These are phyloP conservation scores for Backusella luteola DNA, from an alignment of 192 early-diverging fungal genomes.

Conservation along the genomic window DNA sequence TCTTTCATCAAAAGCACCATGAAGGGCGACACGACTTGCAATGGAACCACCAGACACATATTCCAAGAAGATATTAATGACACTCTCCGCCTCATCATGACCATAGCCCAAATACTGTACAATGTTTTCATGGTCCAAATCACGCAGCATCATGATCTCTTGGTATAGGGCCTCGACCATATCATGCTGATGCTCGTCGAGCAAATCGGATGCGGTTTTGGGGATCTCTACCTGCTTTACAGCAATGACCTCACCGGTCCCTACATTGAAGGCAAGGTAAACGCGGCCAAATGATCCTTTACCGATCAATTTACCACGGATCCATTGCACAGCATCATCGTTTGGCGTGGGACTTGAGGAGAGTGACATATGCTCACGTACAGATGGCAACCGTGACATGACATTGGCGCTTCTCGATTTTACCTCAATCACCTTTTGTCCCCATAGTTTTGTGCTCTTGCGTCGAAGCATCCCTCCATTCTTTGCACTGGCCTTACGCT, in stretches of 20 bases:
- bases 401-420: constrained; percentile 29
- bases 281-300: constrained; percentile 87
- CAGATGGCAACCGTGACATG: constrained; percentile 22
- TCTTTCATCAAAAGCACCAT: constrained; percentile 73
- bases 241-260: constrained; percentile 78
- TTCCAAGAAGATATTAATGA: constrained; percentile 96
- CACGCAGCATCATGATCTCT: constrained; percentile 75
- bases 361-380: constrained; percentile 32
- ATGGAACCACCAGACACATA: constrained; percentile 96
- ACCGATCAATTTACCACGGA: constrained; percentile 80
- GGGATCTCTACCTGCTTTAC: constrained; percentile 84
- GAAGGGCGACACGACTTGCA: constrained; percentile 70
- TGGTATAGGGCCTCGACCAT: constrained; percentile 66
- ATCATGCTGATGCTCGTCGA: constrained; percentile 44
- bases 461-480: constrained; percentile 35
- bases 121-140: constrained; percentile 90
- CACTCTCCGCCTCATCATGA: constrained; percentile 37
- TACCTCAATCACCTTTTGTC: constrained; percentile 43
- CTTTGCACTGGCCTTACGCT: constrained; percentile 15
- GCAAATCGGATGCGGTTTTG: constrained; percentile 37
- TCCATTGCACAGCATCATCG: constrained; percentile 58
- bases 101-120: constrained; percentile 88
- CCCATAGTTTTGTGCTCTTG: constrained; percentile 60
- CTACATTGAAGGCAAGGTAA: constrained; percentile 73
- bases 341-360: constrained; percentile 28